Conservation (phyloP, 192 early-diverging fungal genomes). For the Coemansia sp. region DNA sequence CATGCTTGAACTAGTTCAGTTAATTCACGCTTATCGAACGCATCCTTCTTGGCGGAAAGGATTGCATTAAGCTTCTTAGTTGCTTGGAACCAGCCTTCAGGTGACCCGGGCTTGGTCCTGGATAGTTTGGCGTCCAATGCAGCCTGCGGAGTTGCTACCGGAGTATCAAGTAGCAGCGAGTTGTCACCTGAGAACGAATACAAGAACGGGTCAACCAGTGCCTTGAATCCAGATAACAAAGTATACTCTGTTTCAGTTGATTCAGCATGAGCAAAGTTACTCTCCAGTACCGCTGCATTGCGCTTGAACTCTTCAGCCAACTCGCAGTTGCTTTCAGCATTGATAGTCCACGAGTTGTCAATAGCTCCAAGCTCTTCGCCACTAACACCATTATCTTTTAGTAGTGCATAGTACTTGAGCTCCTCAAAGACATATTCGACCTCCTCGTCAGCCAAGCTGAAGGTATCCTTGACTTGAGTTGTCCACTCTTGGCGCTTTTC, state of each 20-base stretch:
- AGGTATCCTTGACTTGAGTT: too few relatives aligned
- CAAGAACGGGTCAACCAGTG: background rate
- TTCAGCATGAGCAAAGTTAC: background rate
- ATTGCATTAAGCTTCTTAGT: background rate
- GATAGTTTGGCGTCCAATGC: background rate
- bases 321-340: too few relatives aligned
- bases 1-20: constrained; percentile 10
- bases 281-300: too few relatives aligned
- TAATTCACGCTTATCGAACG: constrained; percentile 3
- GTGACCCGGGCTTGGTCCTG: background rate
- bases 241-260: too few relatives aligned
- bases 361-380: too few relatives aligned
- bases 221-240: background rate
- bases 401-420: too few relatives aligned
- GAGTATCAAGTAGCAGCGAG: background rate
- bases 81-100: background rate
- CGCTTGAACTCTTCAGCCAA: too few relatives aligned
- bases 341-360: too few relatives aligned
- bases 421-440: too few relatives aligned
- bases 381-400: too few relatives aligned
- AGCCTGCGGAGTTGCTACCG: background rate
- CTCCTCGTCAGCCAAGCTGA: too few relatives aligned
- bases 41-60: background rate
- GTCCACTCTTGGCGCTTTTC: too few relatives aligned
- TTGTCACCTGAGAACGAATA: background rate